Evolutionary conservation across 108 stramenopile species (phyloP), one percentile per base, ranked within the genome.

Genomic region (Cyclostephanos invisitatus): DNA sequence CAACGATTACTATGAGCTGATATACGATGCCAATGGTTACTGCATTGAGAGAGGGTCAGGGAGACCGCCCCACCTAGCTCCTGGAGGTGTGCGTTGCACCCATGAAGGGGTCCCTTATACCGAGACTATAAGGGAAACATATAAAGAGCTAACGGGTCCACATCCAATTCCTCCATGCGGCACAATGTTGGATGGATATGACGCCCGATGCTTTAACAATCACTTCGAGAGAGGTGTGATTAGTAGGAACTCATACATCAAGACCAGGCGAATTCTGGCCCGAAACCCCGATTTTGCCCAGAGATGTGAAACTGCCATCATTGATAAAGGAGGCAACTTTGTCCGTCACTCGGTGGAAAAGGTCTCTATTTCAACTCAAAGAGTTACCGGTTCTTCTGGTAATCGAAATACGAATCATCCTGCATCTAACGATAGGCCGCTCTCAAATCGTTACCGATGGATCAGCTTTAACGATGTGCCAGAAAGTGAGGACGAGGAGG

Each of bases 1-100:
- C 15, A 94, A 91, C 61, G 93, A 94, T 61, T 94, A 94, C 65
- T 94, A 94, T 64, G 93, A 94, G n/a, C 67, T 94, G 11, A 64
- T 70, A 14, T 92, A 91, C 54, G 91, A 94, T 74, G 21, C 46
- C 22, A 86, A 84, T 79, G 93, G 93, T 0, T 91, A 91, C 59
- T 91, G 91, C 68, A 77, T 94, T 38, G 93, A 94, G 58, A 68
- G 80, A 54, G 93, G 93, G 11, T 94, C 93, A 42, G 83, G 77
- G 49, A 65, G 67, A 54, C 93, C 93, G 17, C 93, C 93, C 21
- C 93, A 94, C 66, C 75, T 94, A 32, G 93, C 93, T 32, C 93
- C 93, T 20, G 72, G 77, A 54, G 86, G 82, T 18, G 90, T 78
- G 9, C 57, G 91, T 32, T 90, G 91, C 64, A 65, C 74, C 11